Conservation (phyloP, 306 rosid genomes). For the Gynostemma pentaphyllum region DNA sequence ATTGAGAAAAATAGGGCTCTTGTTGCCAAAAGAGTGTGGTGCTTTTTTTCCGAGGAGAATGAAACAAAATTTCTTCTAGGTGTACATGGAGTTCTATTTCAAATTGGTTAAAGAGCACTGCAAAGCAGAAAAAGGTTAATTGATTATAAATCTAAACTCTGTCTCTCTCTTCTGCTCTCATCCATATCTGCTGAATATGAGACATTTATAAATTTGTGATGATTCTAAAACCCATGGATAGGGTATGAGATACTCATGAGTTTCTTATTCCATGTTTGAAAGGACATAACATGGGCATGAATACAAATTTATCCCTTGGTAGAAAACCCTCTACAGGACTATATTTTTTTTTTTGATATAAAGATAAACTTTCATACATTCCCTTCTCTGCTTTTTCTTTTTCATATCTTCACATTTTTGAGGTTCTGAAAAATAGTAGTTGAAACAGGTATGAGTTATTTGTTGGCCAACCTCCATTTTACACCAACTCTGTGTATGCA, state of each 20-base stretch:
- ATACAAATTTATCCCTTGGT: neutral
- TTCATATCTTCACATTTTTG: slow-evolving; percentile 9
- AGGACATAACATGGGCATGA: neutral
- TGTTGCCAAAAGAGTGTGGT: too few species aligned
- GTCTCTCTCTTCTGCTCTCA: neutral
- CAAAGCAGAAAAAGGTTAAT: too few species aligned
- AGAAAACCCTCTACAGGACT: neutral
- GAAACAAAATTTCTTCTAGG: too few species aligned
- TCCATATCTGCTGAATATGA: neutral
- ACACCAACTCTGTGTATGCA: slow-evolving; percentile 92
- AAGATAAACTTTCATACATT: neutral
- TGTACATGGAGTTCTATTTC: too few species aligned
- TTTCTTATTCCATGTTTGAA: neutral
- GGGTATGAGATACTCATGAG: neutral
- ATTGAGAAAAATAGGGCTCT: too few species aligned
- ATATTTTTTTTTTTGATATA: too few species aligned
- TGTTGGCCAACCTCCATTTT: slow-evolving; percentile 99
- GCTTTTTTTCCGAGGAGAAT: too few species aligned
- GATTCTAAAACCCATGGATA: neutral
- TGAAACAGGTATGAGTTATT: slow-evolving; percentile 81
- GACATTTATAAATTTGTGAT: neutral
- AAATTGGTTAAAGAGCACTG: too few species aligned
- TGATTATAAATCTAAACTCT: too few species aligned
- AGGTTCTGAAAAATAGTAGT: slow-evolving; percentile 19
- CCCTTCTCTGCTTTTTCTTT: slow-evolving; percentile 5